Base-by-base conservation (phyloP, 2,329 filamentous ascomycete species). In the Fusarium anthophilum region DNA sequence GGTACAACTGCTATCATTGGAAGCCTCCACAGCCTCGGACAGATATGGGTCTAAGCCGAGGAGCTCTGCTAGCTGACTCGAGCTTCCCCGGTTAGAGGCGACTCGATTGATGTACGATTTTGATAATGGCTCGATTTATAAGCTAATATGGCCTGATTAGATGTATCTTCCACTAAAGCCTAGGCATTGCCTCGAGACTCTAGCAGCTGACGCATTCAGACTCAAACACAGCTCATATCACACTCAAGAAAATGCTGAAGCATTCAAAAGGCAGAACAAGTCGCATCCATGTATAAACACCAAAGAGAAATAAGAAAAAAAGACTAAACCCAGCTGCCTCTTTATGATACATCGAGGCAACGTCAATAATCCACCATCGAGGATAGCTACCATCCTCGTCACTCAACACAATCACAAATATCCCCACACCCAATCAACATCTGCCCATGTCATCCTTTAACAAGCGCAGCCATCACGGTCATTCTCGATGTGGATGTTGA, bases 401-500 rank as follows among this genome's bases (percentile, higher is more conserved):
- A 55, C 57, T 41, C 51, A 44, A 53, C 32, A 62, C 63, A 45
- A 50, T 37, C 66, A 38, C 39, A 57, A 47, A 32, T 66, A 64
- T 66, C 70, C 59, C 60, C 66, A 59, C 58, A 63, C 61, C 41
- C 66, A 51, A 43, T 41, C 61, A 57, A 38, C 41, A 55, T 63
- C 37, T 55, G 50, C 55, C 44, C 65, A 74, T 64, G 32, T 37
- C 30, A 32, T 44, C 69, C 53, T 69, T 89, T 89, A 99, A 87
- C 96, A 99, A 79, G 95, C 91, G 84, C 96, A 99, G 65, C 95
- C 95, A 80, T 97, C 94, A 79, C 94, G 91, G 79, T 97, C 94
- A 83, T 94, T 95, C 84, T 98, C 95, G 77, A 98, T 93, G 84
- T 98, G 94, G 83, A 99, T 98, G 83, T 98, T 97, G 85, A 99